Base-by-base conservation (phyloP, 2,329 filamentous ascomycete species). In the Botrytis aclada region DNA sequence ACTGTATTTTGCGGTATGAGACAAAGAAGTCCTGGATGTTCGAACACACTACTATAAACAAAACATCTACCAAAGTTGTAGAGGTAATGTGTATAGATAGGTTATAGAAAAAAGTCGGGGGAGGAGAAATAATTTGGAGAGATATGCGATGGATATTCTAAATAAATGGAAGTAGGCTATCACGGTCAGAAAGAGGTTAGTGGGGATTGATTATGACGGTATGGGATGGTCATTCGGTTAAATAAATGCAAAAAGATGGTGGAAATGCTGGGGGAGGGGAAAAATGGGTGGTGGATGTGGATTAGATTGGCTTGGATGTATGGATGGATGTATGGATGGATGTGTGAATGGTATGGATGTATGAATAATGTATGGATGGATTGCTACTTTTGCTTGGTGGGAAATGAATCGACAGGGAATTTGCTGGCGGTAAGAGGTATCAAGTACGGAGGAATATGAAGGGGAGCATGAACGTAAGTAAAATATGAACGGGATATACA, bases 191-290 rank as follows among this genome's bases (percentile, higher is more conserved):
- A 56, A 39, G 37, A 32, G 61, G 34, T 41, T 62, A 62, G 60
- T 62, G 60, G 60, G 41, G 34, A 54, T 25, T 58, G 32, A 58
- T 37, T 45, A 63, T 63, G 61, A 64, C 39, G 39, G n/a, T 22
- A 45, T 29, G n/a, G n/a, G 2, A 45, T 29, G 41, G 61, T 6
- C 39, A 64, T 32, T 45, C n/a, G 61, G 61, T 25, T 64, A 45
- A 65, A 47, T 34, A 16, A 39, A 45, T 43, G 4, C 9, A 43
- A 8, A 20, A 25, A 9, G 16, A 37, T 34, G 61, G 9, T 63
- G 34, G 37, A 65, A 65, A 47, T 47, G 62, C 62, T 65, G 62
- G 62, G 41, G 62, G 41, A 47, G 62, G 62, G 62, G 62, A 9
- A 64, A 22, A 43, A 43, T 51, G 47, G 47, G 47, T 4, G 47